Conservation (phyloP, 1,139 yeast species). For the Zygotorulaspora mrakii region DNA sequence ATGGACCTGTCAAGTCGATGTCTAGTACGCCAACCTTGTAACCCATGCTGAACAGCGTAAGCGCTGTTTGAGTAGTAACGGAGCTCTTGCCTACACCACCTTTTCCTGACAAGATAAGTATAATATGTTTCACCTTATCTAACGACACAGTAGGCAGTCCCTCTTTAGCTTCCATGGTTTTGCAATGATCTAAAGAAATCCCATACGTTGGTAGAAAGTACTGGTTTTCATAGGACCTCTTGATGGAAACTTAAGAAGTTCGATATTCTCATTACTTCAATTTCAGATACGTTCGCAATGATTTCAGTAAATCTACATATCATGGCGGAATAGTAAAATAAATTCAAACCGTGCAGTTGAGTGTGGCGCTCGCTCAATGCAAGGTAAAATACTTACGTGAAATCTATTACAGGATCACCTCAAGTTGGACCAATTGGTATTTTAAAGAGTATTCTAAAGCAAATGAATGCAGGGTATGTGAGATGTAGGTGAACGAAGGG, state of each 20-base stretch:
- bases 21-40: slow-evolving; percentile 87
- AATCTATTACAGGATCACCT: too few species aligned
- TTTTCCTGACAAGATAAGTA: slow-evolving; percentile 82
- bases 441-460: not conserved
- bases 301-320: too few species aligned
- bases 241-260: too few species aligned
- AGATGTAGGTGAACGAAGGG: not conserved
- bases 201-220: not conserved
- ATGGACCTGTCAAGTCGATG: slow-evolving; percentile 95
- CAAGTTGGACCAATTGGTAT: not conserved
- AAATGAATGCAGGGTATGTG: not conserved
- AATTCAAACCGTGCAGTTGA: too few species aligned
- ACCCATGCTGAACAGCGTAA: slow-evolving; percentile 67
- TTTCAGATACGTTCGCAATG: not conserved
- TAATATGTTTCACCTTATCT: slow-evolving; percentile 64
- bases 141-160: slow-evolving; percentile 51
- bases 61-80: slow-evolving; percentile 87
- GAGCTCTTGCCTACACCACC: slow-evolving; percentile 99
- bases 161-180: slow-evolving; percentile 15
- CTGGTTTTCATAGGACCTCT: not conserved
- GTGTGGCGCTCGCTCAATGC: too few species aligned
- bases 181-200: not conserved
- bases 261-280: not conserved
- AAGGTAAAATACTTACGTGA: too few species aligned
- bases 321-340: too few species aligned